Conservation (phyloP, 495 filamentous ascomycete genomes). For the Hypoxylon perforatum region DNA sequence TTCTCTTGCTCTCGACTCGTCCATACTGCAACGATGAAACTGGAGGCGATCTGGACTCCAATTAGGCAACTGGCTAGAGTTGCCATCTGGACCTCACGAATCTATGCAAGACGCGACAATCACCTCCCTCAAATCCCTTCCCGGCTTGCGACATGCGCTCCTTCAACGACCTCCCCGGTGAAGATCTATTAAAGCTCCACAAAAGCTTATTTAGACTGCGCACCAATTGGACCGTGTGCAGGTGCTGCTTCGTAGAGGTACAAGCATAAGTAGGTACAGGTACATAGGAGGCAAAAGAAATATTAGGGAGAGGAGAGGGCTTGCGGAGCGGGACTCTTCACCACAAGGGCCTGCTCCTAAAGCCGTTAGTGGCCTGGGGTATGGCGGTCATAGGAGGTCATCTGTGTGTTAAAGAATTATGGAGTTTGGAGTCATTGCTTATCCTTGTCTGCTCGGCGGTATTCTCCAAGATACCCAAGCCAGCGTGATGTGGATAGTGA, state of each 20-base stretch:
- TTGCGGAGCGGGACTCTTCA: background rate
- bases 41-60: slow-evolving; percentile 10
- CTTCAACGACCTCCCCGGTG: slow-evolving; percentile 21
- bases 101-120: slow-evolving; percentile 13
- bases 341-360: slow-evolving; percentile 11
- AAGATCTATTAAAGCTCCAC: slow-evolving; percentile 42
- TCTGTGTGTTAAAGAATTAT: slow-evolving; percentile 17
- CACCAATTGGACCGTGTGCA: slow-evolving; percentile 15
- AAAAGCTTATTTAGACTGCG: slow-evolving; percentile 50
- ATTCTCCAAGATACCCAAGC: slow-evolving; percentile 18
- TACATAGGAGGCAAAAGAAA: background rate
- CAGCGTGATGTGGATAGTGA: slow-evolving; percentile 1
- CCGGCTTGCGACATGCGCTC: slow-evolving; percentile 1
- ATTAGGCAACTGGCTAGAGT: slow-evolving; percentile 4
- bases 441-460: slow-evolving; percentile 22
- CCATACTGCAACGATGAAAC: slow-evolving; percentile 14
- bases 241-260: background rate
- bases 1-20: slow-evolving; percentile 10
- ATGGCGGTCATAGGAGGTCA: slow-evolving; percentile 20
- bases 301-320: background rate
- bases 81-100: slow-evolving; percentile 14
- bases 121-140: slow-evolving; percentile 2
- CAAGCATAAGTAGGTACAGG: background rate
- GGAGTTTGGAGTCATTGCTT: slow-evolving; percentile 18
- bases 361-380: too few species aligned